These are phyloP conservation scores for Zygotorulaspora mrakii DNA, from an alignment of 1,139 yeast genomes.

Conservation along the genomic window DNA sequence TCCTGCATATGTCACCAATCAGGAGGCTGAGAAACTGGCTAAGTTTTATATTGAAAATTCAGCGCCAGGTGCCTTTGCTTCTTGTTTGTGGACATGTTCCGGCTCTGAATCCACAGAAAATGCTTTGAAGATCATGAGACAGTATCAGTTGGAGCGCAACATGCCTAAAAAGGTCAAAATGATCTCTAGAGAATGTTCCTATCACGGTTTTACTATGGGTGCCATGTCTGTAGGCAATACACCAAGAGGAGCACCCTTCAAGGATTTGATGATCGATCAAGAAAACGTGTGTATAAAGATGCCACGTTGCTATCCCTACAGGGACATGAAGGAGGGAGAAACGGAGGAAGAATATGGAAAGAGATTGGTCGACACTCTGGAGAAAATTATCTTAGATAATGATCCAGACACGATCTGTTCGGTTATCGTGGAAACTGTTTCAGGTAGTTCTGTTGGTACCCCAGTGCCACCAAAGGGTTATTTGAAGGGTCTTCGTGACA, in stretches of 20 bases:
- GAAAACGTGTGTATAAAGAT: conserved; percentile 30
- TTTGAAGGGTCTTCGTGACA: conserved; percentile 49
- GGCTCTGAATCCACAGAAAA: conserved; percentile 63
- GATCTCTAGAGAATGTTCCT: conserved; percentile 51
- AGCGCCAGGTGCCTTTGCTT: conserved; percentile 51
- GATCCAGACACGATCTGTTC: conserved; percentile 55
- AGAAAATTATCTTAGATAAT: conserved; percentile 46
- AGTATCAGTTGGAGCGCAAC: conserved; percentile 51
- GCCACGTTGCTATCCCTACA: conserved; percentile 49
- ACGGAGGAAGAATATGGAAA: conserved; percentile 48
- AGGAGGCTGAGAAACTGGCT: conserved; percentile 49
- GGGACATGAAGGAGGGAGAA: conserved; percentile 46
- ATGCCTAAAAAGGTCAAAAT: conserved; percentile 48
- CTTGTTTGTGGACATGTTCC: conserved; percentile 55
- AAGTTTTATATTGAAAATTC: conserved; percentile 50
- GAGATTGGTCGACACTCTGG: conserved; percentile 46
- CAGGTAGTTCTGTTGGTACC: conserved; percentile 59
- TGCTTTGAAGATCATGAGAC: conserved; percentile 54
- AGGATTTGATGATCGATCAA: conserved; percentile 39
- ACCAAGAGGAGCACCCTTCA: conserved; percentile 43
- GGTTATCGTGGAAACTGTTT: conserved; percentile 52
- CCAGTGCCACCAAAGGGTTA: conserved; percentile 55
- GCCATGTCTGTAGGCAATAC: conserved; percentile 49
- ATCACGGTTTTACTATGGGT: conserved; percentile 59
- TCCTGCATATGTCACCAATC: conserved; percentile 44